Base-by-base conservation (phyloP, 1,284 basidiomycete species). In the Cystodermella granulosa region DNA sequence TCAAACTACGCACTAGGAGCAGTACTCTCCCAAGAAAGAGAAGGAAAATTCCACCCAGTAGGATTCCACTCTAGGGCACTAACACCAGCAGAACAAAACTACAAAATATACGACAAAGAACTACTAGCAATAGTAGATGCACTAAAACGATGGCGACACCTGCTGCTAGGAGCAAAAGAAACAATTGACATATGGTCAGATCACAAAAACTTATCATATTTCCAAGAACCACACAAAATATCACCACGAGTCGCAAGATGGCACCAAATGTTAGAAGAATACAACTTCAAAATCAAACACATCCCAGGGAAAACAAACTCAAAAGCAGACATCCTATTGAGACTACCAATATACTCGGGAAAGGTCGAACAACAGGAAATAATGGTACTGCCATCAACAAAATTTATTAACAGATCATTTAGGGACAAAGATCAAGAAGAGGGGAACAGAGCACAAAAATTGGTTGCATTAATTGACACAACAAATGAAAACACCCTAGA, bases 31-130 rank as follows among this genome's bases (percentile, higher is more conserved):
- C 21, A 43, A 21, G 14, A 24, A 24, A 4, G 5, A 4, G 21
- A 43, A 14, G 28, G 31, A 16, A 11, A 34, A 22, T 46, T 37
- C 28, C 39, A 49, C 17, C 46, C 42, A 1, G 36, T 42, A n/a
- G 24, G 35, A 2, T 53, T 34, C 44, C 7, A 45, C 35, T 22
- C 42, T 5, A 37, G 43, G 11, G 24, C 42, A 4, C 39, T 53
- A 18, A 22, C 4, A 2, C 4, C 21, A 3, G 16, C 41, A 8
- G 45, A 52, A 49, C 18, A 34, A 21, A 51, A 49, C 45, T 49
- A 49, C 36, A 28, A 49, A 34, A 52, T 52, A 8, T 46, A 45
- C 36, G 48, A 52, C 35, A 42, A 36, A 26, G 51, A 52, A 42
- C 11, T 51, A 34, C 48, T 52, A 4, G 48, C n/a, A 5, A 52